Evolutionary conservation across 192 early-diverging fungal genomes (phyloP).

Genomic region (Coemansia sp.): DNA sequence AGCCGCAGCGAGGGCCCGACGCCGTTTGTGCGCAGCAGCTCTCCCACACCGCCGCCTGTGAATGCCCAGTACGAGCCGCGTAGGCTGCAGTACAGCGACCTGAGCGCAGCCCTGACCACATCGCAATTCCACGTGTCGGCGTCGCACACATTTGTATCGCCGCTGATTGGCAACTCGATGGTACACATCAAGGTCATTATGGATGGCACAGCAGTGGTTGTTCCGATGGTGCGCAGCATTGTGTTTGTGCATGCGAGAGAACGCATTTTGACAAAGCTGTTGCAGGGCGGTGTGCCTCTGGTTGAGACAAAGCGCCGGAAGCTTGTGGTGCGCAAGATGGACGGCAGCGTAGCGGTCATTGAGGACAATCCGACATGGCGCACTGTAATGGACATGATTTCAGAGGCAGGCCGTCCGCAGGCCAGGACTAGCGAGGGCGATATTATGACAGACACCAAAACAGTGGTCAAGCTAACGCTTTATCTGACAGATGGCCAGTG

Average conservation of each 20-base stretch:
- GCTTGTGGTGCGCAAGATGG: constrained; percentile 22
- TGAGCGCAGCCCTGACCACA: constrained; percentile 20
- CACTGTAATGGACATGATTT: constrained; percentile 32
- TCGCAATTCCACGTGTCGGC: constrained; percentile 33
- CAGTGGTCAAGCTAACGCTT: constrained; percentile 42
- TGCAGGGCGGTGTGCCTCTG: constrained; percentile 40
- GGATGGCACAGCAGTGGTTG: constrained; percentile 26
- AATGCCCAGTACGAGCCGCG: neutral
- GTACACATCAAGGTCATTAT: constrained; percentile 49
- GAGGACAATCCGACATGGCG: constrained; percentile 48
- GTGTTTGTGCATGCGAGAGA: constrained; percentile 52
- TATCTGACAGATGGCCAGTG: constrained; percentile 12
- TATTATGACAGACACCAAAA: constrained; percentile 4
- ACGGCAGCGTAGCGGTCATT: constrained; percentile 26
- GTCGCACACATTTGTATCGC: constrained; percentile 20
- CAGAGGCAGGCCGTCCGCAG: neutral
- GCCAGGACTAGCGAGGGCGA: constrained; percentile 1
- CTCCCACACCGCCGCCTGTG: constrained; percentile 3
- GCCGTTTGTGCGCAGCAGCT: constrained; percentile 7
- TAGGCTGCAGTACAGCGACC: neutral
- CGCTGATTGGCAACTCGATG: constrained; percentile 52
- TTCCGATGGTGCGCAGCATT: constrained; percentile 40
- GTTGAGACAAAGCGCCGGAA: constrained; percentile 38
- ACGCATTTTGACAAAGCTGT: constrained; percentile 51
- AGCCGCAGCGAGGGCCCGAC: constrained; percentile 14